These are phyloP conservation scores for Adansonia digitata DNA, from an alignment of 345 rosid species.

Conservation along the genomic window DNA sequence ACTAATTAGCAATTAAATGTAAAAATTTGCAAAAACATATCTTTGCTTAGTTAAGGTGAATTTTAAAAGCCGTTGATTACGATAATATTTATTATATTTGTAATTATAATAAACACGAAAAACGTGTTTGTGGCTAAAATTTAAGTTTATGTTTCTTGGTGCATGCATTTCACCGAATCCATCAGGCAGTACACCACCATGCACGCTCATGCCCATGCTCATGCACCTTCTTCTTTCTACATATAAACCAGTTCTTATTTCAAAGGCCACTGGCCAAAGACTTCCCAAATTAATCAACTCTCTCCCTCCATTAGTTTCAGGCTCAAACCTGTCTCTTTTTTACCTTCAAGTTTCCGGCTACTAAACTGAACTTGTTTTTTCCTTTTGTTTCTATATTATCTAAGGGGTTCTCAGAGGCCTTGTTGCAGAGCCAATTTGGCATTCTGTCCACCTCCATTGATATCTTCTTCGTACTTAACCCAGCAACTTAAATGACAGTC, in stretches of 20 bases:
- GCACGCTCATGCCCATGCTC: slow-evolving; percentile 46
- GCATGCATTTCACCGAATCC: slow-evolving; percentile 2
- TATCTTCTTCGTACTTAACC: background rate
- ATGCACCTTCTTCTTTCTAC: slow-evolving; percentile 21
- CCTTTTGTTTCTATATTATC: background rate
- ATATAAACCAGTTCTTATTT: slow-evolving; percentile 12
- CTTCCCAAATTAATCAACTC: background rate
- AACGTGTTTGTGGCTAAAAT: too few species aligned
- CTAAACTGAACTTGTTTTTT: background rate
- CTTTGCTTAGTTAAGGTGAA: background rate
- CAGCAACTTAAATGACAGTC: background rate
- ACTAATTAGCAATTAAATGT: background rate
- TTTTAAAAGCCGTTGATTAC: background rate
- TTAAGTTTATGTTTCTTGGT: too few species aligned
- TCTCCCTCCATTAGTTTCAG: background rate
- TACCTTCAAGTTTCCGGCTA: background rate
- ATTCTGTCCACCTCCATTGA: slow-evolving; percentile 55
- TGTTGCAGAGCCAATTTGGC: slow-evolving; percentile 52
- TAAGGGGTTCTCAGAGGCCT: slow-evolving; percentile 29
- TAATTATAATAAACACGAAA: too few species aligned
- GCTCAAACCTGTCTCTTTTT: background rate
- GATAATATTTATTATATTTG: too few species aligned
- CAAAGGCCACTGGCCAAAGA: background rate
- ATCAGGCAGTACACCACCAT: slow-evolving; percentile 26
- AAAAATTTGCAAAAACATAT: background rate